Base-by-base conservation (phyloP, 345 rosid species). In the Erodium maritimum region DNA sequence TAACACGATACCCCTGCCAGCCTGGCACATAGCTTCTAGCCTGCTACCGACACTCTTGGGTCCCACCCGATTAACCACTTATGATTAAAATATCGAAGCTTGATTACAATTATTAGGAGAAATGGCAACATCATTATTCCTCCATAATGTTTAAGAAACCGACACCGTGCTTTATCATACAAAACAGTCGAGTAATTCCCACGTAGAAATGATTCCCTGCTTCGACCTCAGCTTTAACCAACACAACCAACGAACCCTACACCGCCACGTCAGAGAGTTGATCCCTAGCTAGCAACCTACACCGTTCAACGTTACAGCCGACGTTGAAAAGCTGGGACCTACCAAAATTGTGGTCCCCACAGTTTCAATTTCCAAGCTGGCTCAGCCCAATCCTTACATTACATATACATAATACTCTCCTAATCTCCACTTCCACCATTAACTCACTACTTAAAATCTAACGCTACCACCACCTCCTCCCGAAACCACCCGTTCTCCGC, bases 41-140 rank as follows among this genome's bases (percentile, higher is more conserved):
- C n/a, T 29, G 58, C 73, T 14, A 23, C 70, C 74, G 74, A 71
- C 78, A 66, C 55, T 4, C 56, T 57, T 54, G 71, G 78, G 56
- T 56, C 73, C 77, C 68, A 60, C 69, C 17, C 1, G 5, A 20
- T 17, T 54, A 52, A 37, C 75, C 18, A 55, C 57, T 57, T 12
- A 1, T 33, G 14, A n/a, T 37, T 52, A n/a, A 42, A 19, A 54
- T 20, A n/a, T 0, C 37, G 7, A 25, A 24, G 25, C n/a, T 1
- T 52, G 21, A 51, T 21, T 52, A 52, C 17, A 23, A 50, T 48
- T 3, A 13, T 55, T 29, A 46, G 55, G 52, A 55, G 60, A 55
- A 63, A 59, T 33, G 29, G 14, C 33, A 17, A 21, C 58, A 58
- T 68, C 72, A 46, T 21, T 34, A 7, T 17, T 33, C 11, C 19